phyloP scores from a whole-genome alignment of 2,329 filamentous ascomycete genomes.

The Chaetomium globosum region DNA sequence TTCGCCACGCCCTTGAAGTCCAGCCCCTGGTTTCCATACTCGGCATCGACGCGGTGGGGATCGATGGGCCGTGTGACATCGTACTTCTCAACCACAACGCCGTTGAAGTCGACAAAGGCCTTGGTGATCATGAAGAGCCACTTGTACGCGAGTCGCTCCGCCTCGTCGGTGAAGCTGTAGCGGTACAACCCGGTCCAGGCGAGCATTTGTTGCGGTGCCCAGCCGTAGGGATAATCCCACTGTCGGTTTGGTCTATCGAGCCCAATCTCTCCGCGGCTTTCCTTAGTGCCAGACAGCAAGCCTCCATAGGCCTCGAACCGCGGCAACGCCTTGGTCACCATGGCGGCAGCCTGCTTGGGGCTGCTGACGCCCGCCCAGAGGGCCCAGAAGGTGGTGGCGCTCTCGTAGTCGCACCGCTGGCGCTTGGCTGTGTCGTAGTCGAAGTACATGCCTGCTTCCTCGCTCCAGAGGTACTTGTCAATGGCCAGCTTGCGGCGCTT shows the following conservation, averaged over 20 bases:
- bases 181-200: slow-evolving; percentile 91
- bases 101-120: slow-evolving; percentile 97
- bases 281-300: slow-evolving; percentile 83
- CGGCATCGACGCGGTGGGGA: slow-evolving; percentile 90
- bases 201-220: slow-evolving; percentile 98
- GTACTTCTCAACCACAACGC: slow-evolving; percentile 98
- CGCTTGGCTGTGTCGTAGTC: slow-evolving; percentile 90
- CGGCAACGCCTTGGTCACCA: slow-evolving; percentile 81
- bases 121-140: slow-evolving; percentile 99
- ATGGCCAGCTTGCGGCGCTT: slow-evolving; percentile 81
- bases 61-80: slow-evolving; percentile 89
- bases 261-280: slow-evolving; percentile 78
- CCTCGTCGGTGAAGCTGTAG: slow-evolving; percentile 89
- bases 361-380: slow-evolving; percentile 92
- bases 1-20: slow-evolving; percentile 95
- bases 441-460: slow-evolving; percentile 92
- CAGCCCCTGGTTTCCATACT: slow-evolving; percentile 95
- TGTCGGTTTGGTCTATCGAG: slow-evolving; percentile 89
- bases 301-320: slow-evolving; percentile 87
- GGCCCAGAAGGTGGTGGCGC: slow-evolving; percentile 92
- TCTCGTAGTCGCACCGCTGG: slow-evolving; percentile 81
- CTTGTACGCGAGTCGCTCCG: slow-evolving; percentile 86
- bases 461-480: slow-evolving; percentile 93
- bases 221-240: slow-evolving; percentile 98
- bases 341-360: slow-evolving; percentile 79